phyloP scores from a whole-genome alignment of 352 stramenopile genomes.

The Aphanomyces stellatus region DNA sequence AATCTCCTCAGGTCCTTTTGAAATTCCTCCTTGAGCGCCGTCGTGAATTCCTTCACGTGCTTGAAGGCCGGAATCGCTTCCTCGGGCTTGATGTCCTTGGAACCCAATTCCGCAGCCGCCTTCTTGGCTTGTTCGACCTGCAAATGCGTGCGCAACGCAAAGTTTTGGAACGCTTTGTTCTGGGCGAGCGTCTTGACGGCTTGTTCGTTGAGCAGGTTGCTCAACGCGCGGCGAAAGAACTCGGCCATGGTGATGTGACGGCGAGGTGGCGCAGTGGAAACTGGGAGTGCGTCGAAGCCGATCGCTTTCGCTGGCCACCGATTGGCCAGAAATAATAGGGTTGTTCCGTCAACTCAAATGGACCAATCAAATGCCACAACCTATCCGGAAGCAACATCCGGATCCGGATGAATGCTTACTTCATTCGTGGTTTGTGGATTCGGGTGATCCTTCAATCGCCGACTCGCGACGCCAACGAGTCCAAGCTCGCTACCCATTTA shows the following conservation, averaged over 20 bases:
- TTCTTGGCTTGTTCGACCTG: constrained; percentile 75
- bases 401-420: no score
- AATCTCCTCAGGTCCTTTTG: constrained; percentile 60
- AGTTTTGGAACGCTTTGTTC: constrained; percentile 74
- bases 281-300: background rate
- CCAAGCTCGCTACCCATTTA: no score
- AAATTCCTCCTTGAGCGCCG: constrained; percentile 67
- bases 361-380: background rate
- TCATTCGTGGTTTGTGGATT: no score
- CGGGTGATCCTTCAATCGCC: no score
- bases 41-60: constrained; percentile 67
- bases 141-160: constrained; percentile 80
- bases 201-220: constrained; percentile 78
- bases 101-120: constrained; percentile 36
- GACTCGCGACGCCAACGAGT: no score
- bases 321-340: background rate
- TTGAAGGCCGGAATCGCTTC: constrained; percentile 26
- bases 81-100: constrained; percentile 29
- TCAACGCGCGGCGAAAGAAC: constrained; percentile 75
- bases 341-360: background rate
- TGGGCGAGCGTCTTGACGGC: constrained; percentile 76
- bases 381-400: background rate
- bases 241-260: constrained; percentile 4
- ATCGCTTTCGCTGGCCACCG: background rate
- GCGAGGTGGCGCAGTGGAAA: no score